A percentile compares a stretch with the other conserved stretches of the same genome.
phyloP scores from a whole-genome alignment of 768 basidiomycete species.

The Auriscalpium vulgare region DNA sequence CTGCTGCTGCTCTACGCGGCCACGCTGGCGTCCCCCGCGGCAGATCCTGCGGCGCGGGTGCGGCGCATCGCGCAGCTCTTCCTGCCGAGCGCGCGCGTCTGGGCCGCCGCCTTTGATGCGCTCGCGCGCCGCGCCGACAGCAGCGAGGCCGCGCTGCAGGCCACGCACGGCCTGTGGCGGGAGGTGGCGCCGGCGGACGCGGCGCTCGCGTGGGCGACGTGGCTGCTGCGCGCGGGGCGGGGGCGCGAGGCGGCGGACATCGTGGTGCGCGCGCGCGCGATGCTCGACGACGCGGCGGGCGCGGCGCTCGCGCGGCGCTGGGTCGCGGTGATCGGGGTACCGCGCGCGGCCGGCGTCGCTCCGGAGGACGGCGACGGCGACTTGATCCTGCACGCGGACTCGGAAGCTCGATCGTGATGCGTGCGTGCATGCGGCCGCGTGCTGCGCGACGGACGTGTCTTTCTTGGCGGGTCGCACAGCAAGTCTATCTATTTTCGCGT shows the following conservation, averaged over 20 bases:
- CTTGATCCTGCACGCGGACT: too few relatives aligned
- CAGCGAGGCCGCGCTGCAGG: constrained; percentile 23
- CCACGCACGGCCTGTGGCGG: constrained; percentile 39
- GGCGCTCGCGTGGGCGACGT: constrained; percentile 36
- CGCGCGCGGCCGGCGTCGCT: neutral
- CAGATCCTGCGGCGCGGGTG: constrained; percentile 21
- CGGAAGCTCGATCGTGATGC: too few relatives aligned
- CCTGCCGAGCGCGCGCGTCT: constrained; percentile 36
- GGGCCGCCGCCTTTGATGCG: constrained; percentile 34
- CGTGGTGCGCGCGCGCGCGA: constrained; percentile 26
- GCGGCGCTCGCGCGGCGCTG: constrained; percentile 29
- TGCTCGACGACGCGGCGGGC: constrained; percentile 22
- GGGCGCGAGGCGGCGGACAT: constrained; percentile 33
- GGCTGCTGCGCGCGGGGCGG: constrained; percentile 34
- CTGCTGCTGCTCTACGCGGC: constrained; percentile 40
- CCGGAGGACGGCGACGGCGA: neutral
- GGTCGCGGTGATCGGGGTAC: constrained; percentile 14
- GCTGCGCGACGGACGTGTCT: too few relatives aligned
- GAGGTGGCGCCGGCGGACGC: constrained; percentile 30
- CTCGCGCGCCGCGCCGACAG: constrained; percentile 8
- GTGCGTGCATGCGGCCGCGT: too few relatives aligned
- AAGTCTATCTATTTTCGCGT: too few relatives aligned
- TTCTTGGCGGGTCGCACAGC: too few relatives aligned
- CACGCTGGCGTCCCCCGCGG: constrained; percentile 19
- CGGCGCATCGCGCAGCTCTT: constrained; percentile 34